Percentiles rank a stretch among this genome's conserved stretches.
phyloP scores from a whole-genome alignment of 352 stramenopile species.

The Pythium sukuiense region DNA sequence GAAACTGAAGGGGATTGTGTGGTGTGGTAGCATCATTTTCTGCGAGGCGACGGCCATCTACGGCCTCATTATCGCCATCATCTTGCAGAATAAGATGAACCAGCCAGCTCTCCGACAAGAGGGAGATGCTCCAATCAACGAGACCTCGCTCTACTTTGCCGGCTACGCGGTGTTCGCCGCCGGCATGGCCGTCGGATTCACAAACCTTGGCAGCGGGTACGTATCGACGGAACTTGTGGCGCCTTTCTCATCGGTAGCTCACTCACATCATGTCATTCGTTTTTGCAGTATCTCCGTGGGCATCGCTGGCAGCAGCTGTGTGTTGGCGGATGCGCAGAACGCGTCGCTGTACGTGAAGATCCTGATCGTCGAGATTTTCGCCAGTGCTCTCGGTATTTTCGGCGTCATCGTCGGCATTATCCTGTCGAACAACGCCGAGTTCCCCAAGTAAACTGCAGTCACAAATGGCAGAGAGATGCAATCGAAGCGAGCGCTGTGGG shows the following conservation, averaged over 20 bases:
- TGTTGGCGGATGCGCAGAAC: constrained; percentile 98
- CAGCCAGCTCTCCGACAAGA: constrained; percentile 59
- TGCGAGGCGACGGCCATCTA: constrained; percentile 99
- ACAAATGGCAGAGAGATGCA: neutral
- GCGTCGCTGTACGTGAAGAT: constrained; percentile 99
- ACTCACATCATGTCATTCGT: neutral
- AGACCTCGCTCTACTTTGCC: constrained; percentile 92
- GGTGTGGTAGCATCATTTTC: constrained; percentile 95
- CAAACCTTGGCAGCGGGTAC: constrained; percentile 96
- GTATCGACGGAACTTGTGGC: neutral
- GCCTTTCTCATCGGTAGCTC: neutral
- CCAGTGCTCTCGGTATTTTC: constrained; percentile 98
- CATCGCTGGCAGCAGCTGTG: constrained; percentile 97
- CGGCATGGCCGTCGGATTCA: constrained; percentile 97
- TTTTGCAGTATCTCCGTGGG: constrained; percentile 92
- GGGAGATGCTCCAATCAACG: constrained; percentile 71
- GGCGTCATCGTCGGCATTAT: constrained; percentile 99
- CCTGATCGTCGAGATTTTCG: constrained; percentile 99
- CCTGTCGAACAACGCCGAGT: constrained; percentile 96
- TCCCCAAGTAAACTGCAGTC: constrained; percentile 70
- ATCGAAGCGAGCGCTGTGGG: neutral
- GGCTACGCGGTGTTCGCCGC: constrained; percentile 98
- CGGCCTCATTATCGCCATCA: constrained; percentile 99
- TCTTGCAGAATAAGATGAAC: constrained; percentile 97
- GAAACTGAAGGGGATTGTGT: neutral